These are phyloP conservation scores for Termitomyces eurrhizus DNA, from an alignment of 768 basidiomycete species.

Conservation along the genomic window DNA sequence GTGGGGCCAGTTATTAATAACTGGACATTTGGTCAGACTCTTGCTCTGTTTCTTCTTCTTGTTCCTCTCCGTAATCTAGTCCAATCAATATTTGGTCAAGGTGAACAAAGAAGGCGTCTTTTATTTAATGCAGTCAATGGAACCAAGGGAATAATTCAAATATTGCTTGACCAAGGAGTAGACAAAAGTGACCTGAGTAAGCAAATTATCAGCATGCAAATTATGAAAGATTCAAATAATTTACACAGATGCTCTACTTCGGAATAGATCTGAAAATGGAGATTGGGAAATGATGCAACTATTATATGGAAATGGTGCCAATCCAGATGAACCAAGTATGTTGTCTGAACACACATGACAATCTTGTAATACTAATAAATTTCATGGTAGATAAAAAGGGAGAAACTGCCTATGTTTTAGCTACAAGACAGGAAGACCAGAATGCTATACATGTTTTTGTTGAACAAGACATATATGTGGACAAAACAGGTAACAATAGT, in stretches of 20 bases:
- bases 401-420: conserved; percentile 1
- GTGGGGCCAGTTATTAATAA: background rate
- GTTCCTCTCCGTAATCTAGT: conserved; percentile 6
- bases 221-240: background rate
- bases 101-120: no score
- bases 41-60: conserved; percentile 7
- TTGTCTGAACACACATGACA: background rate
- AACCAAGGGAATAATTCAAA: no score
- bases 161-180: no score
- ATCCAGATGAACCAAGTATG: conserved; percentile 1
- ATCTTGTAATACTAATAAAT: background rate
- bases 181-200: no score
- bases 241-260: no score
- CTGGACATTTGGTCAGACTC: conserved; percentile 13
- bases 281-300: background rate
- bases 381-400: background rate
- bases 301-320: background rate
- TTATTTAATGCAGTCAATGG: no score
- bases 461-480: background rate
- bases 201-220: no score
- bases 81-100: background rate
- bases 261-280: background rate
- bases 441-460: background rate
- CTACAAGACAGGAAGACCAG: background rate
- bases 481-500: background rate